Percentiles rank a stretch among this genome's conserved stretches.
Evolutionary conservation across 305 asterid species (phyloP).

Genomic region (Rubia tinctorum): DNA sequence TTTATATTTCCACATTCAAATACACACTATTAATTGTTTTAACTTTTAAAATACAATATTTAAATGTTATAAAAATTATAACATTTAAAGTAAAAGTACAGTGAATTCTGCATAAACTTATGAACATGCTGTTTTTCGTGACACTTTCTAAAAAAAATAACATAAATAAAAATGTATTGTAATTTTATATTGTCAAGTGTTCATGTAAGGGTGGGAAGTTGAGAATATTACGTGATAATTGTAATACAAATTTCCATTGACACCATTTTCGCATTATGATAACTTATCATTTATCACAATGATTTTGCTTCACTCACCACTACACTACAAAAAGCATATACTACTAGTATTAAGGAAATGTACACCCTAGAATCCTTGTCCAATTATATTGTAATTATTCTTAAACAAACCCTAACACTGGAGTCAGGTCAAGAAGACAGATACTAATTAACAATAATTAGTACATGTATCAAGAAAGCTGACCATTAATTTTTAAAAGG

Average conservation of each 20-base stretch:
- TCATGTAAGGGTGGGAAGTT: no score
- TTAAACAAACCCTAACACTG: neutral
- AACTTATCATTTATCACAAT: neutral
- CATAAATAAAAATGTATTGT: no score
- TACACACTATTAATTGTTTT: no score
- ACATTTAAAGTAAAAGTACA: no score
- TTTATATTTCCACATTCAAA: no score
- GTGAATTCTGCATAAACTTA: no score
- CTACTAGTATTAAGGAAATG: neutral
- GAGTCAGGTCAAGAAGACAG: neutral
- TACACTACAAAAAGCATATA: neutral
- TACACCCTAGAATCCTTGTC: neutral
- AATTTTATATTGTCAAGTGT: no score
- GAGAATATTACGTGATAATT: neutral
- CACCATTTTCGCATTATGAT: neutral
- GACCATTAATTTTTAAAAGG: neutral
- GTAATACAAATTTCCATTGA: neutral
- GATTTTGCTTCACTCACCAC: neutral
- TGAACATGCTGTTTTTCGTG: no score
- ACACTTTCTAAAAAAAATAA: no score
- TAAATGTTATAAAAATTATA: no score
- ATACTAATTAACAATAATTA: neutral
- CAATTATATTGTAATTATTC: slow-evolving; percentile 5
- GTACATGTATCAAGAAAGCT: neutral
- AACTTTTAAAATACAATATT: no score